phyloP scores from a whole-genome alignment of 257 asterid genomes.

The Plectranthus barbatus region DNA sequence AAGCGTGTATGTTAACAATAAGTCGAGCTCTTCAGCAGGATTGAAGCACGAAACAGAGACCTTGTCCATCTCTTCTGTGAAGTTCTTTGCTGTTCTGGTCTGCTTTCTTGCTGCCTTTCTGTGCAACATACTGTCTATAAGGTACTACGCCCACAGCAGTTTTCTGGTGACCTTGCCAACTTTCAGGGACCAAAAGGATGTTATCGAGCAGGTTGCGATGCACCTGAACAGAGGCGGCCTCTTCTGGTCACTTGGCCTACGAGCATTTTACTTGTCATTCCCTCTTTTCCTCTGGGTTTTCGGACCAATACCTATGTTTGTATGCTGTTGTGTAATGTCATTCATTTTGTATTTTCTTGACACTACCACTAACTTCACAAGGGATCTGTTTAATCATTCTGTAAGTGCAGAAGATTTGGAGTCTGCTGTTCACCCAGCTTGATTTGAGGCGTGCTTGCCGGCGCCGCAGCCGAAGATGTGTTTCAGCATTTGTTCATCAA shows the following conservation, averaged over 20 bases:
- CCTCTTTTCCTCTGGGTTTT: conserved; percentile 78
- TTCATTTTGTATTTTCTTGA: conserved; percentile 61
- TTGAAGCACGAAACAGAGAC: conserved; percentile 37
- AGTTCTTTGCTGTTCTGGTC: conserved; percentile 55
- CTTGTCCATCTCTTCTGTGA: conserved; percentile 39
- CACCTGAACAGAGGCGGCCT: conserved; percentile 60
- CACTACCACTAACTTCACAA: conserved; percentile 51
- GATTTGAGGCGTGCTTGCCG: too few species aligned
- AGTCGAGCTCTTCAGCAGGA: conserved; percentile 33
- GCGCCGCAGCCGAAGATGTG: too few species aligned
- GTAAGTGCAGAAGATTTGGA: conserved; percentile 31
- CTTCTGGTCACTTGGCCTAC: conserved; percentile 76
- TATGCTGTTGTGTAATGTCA: conserved; percentile 49
- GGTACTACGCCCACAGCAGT: conserved; percentile 81
- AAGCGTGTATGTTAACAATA: conserved; percentile 63
- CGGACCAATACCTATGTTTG: conserved; percentile 71
- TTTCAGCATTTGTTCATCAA: not conserved
- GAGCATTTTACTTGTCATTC: conserved; percentile 76
- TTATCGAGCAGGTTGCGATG: conserved; percentile 54
- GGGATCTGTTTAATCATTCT: conserved; percentile 41
- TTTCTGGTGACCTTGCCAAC: conserved; percentile 63
- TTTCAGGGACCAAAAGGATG: conserved; percentile 33
- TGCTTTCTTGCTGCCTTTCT: conserved; percentile 79
- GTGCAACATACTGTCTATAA: conserved; percentile 63
- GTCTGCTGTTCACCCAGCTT: conserved; percentile 17